phyloP scores from a whole-genome alignment of 257 asterid genomes.

The Marsdenia floribunda region DNA sequence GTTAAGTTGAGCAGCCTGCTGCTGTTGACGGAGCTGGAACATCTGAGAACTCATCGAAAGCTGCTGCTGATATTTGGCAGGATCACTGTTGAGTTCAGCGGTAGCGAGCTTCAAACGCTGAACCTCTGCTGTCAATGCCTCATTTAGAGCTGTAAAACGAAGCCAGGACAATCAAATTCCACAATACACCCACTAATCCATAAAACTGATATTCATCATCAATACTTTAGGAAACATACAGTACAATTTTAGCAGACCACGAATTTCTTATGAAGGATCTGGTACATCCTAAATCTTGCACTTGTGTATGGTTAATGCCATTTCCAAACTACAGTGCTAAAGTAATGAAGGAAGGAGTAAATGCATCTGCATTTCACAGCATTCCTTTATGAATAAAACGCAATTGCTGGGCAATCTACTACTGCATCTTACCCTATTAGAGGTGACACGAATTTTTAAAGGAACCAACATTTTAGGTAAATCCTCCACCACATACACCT shows the following conservation, averaged over 20 bases:
- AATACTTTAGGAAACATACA: not conserved
- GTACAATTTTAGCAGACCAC: not conserved
- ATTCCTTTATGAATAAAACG: not conserved
- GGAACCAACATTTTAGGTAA: not conserved
- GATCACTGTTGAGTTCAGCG: slow-evolving; percentile 36
- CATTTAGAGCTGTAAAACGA: slow-evolving; percentile 45
- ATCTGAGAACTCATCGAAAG: slow-evolving; percentile 43
- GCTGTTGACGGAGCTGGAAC: slow-evolving; percentile 42
- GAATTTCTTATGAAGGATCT: not conserved
- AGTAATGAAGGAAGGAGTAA: not conserved
- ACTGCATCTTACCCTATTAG: not conserved
- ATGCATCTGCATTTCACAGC: not conserved
- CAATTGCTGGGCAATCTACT: not conserved
- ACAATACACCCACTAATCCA: not conserved
- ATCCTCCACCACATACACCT: slow-evolving; percentile 3
- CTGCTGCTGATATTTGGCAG: slow-evolving; percentile 54
- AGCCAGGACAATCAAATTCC: not conserved
- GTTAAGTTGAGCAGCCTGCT: slow-evolving; percentile 30
- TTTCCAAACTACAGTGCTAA: not conserved
- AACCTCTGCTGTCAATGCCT: slow-evolving; percentile 51
- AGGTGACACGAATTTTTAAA: not conserved
- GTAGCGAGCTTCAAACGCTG: slow-evolving; percentile 57
- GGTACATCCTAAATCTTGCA: not conserved
- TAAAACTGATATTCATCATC: not conserved
- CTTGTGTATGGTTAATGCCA: not conserved